Conservation (phyloP, 1,139 yeast genomes). For the Candida tetrigidarum region DNA sequence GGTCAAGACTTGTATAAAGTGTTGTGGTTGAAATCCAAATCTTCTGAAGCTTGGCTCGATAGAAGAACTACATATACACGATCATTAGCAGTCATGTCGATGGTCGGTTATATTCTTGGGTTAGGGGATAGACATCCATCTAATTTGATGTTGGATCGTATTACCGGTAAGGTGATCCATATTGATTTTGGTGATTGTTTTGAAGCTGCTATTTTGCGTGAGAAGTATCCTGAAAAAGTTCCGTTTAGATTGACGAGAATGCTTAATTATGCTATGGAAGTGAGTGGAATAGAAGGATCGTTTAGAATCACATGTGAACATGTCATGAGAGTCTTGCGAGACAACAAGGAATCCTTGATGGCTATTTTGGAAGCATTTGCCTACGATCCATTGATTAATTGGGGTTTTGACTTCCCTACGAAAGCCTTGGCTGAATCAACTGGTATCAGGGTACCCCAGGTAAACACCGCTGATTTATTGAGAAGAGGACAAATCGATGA, state of each 20-base stretch:
- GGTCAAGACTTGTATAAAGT: conserved; percentile 97
- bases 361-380: conserved; percentile 99
- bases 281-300: conserved; percentile 97
- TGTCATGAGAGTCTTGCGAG: conserved; percentile 93
- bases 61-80: conserved; percentile 96
- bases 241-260: conserved; percentile 97
- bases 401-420: conserved; percentile 97
- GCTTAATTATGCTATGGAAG: conserved; percentile 99
- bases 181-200: conserved; percentile 99
- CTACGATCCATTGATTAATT: conserved; percentile 95
- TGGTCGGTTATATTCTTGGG: conserved; percentile 97
- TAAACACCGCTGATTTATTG: conserved; percentile 67
- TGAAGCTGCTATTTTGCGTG: conserved; percentile 96
- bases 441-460: conserved; percentile 66
- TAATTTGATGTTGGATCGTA: conserved; percentile 91
- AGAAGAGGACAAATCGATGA: conserved; percentile 78
- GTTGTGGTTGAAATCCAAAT: conserved; percentile 92
- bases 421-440: conserved; percentile 76
- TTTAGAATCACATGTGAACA: conserved; percentile 96
- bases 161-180: conserved; percentile 94
- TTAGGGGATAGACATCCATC: conserved; percentile 98
- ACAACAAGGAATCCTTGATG: conserved; percentile 94
- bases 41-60: conserved; percentile 98
- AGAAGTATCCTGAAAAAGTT: conserved; percentile 96
- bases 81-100: conserved; percentile 97